Conservation (phyloP, 164 flowering plant genomes). For the Tetracentron sinense region DNA sequence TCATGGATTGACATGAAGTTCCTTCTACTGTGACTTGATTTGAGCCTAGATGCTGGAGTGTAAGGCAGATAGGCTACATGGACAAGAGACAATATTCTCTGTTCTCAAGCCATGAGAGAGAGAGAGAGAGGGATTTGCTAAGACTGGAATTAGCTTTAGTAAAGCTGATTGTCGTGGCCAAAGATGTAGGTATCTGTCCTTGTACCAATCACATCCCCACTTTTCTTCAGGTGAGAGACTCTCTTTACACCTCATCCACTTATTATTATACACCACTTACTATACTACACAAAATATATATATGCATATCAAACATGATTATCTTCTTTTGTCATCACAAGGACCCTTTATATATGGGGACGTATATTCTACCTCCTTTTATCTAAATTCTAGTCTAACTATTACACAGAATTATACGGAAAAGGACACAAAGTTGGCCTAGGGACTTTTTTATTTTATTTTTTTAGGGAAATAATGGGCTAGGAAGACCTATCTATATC, state of each 20-base stretch:
- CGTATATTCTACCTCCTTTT: too few species aligned
- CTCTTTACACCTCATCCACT: slow-evolving; percentile 22
- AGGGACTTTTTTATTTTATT: too few species aligned
- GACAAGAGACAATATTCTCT: background rate
- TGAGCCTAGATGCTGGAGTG: background rate
- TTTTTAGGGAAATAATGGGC: too few species aligned
- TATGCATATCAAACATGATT: too few species aligned
- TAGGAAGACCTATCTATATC: too few species aligned
- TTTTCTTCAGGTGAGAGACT: slow-evolving; percentile 11
- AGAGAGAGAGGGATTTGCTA: background rate
- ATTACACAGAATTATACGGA: too few species aligned
- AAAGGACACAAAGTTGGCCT: too few species aligned
- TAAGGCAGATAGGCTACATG: background rate
- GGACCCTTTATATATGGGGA: too few species aligned
- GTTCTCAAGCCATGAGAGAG: background rate
- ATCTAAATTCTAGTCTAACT: too few species aligned
- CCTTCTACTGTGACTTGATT: background rate
- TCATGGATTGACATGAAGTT: background rate
- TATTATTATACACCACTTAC: background rate
- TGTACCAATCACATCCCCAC: slow-evolving; percentile 19
- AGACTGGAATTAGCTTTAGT: background rate
- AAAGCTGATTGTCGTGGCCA: background rate
- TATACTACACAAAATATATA: too few species aligned
- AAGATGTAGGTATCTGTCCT: slow-evolving; percentile 22
- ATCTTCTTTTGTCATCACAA: too few species aligned